phyloP scores from a whole-genome alignment of 179 eudicot species.

The Spinacia oleracea region DNA sequence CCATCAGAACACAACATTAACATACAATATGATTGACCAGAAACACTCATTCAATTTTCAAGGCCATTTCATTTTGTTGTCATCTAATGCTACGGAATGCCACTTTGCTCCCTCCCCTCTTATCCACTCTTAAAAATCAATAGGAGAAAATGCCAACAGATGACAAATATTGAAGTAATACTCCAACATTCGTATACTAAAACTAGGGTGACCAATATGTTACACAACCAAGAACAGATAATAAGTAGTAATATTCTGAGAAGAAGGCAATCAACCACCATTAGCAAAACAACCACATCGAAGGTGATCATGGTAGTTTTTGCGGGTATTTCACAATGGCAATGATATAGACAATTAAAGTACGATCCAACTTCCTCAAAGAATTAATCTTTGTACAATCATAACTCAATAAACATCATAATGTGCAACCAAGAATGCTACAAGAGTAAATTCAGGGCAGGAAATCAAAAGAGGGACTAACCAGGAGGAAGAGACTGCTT shows the following conservation, averaged over 20 bases:
- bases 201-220: too few relatives aligned
- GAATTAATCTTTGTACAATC: background rate
- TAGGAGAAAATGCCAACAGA: background rate
- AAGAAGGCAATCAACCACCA: background rate
- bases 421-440: background rate
- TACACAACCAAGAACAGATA: background rate
- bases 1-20: too few relatives aligned
- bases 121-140: background rate
- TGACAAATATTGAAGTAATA: background rate
- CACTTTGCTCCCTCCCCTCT: background rate
- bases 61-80: background rate
- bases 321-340: background rate
- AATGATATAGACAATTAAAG: background rate
- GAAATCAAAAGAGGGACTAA: background rate
- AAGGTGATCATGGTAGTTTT: background rate
- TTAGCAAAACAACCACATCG: background rate
- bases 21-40: too few relatives aligned
- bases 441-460: too few relatives aligned
- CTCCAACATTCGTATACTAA: background rate
- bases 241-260: background rate
- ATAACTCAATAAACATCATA: background rate
- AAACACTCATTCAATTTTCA: background rate
- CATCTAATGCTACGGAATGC: background rate
- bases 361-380: background rate
- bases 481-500: conserved; percentile 60